These are phyloP conservation scores for Mentha longifolia DNA, from an alignment of 257 asterid species.

Conservation along the genomic window DNA sequence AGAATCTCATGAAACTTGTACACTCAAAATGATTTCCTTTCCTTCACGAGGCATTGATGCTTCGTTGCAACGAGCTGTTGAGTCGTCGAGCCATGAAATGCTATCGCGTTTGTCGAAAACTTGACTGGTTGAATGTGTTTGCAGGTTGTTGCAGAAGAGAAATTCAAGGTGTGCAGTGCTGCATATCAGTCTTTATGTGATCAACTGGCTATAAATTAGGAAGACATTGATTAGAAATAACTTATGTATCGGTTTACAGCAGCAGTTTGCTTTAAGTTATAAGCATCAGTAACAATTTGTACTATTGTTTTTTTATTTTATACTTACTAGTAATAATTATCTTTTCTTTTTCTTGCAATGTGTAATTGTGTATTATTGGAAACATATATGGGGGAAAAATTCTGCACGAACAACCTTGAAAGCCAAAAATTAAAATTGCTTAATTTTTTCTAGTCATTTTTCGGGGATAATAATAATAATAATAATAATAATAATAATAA, in stretches of 20 bases:
- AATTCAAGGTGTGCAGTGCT: constrained; percentile 92
- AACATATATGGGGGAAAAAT: too few species aligned
- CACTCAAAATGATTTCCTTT: not conserved
- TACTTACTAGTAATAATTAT: not conserved
- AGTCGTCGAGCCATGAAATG: not conserved
- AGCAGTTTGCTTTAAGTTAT: constrained; percentile 25
- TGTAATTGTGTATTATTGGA: too few species aligned
- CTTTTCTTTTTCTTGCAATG: too few species aligned
- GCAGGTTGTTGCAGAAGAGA: constrained; percentile 87
- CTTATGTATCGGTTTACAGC: constrained; percentile 13
- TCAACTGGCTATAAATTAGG: constrained; percentile 48
- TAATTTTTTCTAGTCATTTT: not conserved
- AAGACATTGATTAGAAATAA: constrained; percentile 1
- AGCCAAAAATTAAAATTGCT: too few species aligned
- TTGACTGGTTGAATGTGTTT: constrained; percentile 21
- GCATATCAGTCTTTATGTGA: constrained; percentile 87
- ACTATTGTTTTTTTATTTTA: not conserved
- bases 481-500: too few species aligned
- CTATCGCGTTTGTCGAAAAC: not conserved
- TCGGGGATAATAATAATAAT: too few species aligned
- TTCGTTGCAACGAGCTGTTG: not conserved
- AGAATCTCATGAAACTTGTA: not conserved
- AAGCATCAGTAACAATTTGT: constrained; percentile 25
- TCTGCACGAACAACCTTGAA: too few species aligned
- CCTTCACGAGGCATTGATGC: not conserved